Percentiles rank a stretch among this genome's conserved stretches.
phyloP scores from a whole-genome alignment of 2,329 filamentous ascomycete species.

The Neoscytalidium dimidiatum region DNA sequence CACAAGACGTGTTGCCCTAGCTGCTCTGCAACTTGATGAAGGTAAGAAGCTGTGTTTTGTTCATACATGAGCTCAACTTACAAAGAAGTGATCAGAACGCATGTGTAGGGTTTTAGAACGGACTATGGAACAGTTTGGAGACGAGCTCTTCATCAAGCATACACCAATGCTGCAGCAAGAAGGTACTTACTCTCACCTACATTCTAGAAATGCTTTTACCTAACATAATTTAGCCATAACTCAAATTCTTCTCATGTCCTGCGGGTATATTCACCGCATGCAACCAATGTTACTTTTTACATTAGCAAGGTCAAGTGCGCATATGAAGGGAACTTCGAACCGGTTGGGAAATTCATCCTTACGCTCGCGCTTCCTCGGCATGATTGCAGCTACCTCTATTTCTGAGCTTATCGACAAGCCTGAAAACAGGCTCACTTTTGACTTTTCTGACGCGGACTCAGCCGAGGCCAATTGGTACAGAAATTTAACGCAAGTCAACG shows the following conservation, averaged over 20 bases:
- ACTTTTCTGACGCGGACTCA: slow-evolving; percentile 74
- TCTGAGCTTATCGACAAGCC: slow-evolving; percentile 65
- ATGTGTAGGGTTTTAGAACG: slow-evolving; percentile 59
- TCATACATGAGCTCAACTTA: background rate
- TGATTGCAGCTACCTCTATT: slow-evolving; percentile 78
- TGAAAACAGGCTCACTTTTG: slow-evolving; percentile 77
- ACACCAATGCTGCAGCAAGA: slow-evolving; percentile 85
- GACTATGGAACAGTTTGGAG: slow-evolving; percentile 73
- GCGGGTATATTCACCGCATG: slow-evolving; percentile 72
- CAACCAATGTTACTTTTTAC: slow-evolving; percentile 67
- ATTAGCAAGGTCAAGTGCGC: slow-evolving; percentile 69
- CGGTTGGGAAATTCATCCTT: slow-evolving; percentile 75
- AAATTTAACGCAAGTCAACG: slow-evolving; percentile 61
- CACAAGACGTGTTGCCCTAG: slow-evolving; percentile 30
- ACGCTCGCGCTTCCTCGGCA: slow-evolving; percentile 79
- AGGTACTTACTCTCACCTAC: slow-evolving; percentile 51
- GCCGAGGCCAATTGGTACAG: slow-evolving; percentile 77
- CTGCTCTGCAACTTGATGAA: slow-evolving; percentile 25
- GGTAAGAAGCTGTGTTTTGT: slow-evolving; percentile 5
- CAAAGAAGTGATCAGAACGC: background rate
- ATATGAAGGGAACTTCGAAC: slow-evolving; percentile 81
- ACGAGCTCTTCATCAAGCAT: slow-evolving; percentile 84
- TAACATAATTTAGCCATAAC: slow-evolving; percentile 63
- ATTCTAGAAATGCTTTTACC: background rate
- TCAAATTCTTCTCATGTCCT: slow-evolving; percentile 74